Evolutionary conservation across 495 filamentous ascomycete genomes (phyloP), one percentile per base, ranked within the genome.

Genomic region (Talaromyces wortmannii): DNA sequence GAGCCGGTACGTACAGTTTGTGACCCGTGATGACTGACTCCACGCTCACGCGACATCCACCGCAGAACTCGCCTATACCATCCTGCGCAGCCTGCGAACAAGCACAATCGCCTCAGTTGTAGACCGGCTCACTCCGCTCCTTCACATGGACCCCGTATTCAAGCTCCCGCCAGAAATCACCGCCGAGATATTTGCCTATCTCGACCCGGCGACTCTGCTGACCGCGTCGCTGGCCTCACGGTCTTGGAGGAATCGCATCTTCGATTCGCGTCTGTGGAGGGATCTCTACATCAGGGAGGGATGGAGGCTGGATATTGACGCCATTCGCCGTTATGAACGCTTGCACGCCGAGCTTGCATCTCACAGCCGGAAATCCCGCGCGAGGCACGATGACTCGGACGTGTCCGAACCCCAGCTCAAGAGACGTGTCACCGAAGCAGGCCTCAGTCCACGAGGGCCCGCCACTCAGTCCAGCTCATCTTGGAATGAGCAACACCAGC

Each of bases 141-240:
- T 95, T 23, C 91, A 97, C 68, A 90, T 96, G 71, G 90, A 98
- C 70, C 95, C 95, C 46, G 81, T 96, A 31, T 70, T 82, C 55
- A 83, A 88, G 61, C 82, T 98, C 7, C 94, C 94, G 0, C 82
- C 88, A 2, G 94, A 98, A 65, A 83, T 97, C 55, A 92, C 88
- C 49, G 84, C 91, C 52, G 85, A 94, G 61, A 86, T 97, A 13
- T 86, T 97, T 43, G 87, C 86, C 31, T 95, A 89, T 63, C 82
- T 98, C 31, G 85, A 90, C 42, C 83, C 89, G 0, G 65, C 80
- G 12, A 88, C 87, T 6, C 78, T 98, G 43, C 73, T 97, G 53
- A 83, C 81, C 54, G 87, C 91, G 6, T 89, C 90, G 6, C 77
- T 83, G 32, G 81, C 86, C 5, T 97, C 91, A 13, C 82, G 87